Evolutionary conservation across 2,329 filamentous ascomycete species (phyloP), one percentile per base, ranked within the genome.

Genomic region (Nectriaceae sp.): DNA sequence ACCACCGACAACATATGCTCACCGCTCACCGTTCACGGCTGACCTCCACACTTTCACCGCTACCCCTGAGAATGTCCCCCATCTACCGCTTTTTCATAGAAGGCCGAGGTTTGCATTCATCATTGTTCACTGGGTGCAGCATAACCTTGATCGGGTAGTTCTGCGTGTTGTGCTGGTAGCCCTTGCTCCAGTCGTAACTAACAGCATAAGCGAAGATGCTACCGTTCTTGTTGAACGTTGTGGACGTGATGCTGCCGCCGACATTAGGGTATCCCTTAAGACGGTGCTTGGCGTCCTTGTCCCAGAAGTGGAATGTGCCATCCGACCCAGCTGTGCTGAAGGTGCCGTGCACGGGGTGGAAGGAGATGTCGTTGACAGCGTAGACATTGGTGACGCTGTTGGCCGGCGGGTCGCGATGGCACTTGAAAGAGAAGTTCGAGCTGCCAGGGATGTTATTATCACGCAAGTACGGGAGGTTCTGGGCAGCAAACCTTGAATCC

Each of bases 381-480:
- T 92, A 94, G 61, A 97, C 94, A 65, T 93, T 94, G 61, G 89
- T 90, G 56, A 87, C 76, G 70, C 90, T 92, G 64, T 82, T 83
- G 48, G 84, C 74, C 2, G 88, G 83, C 4, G 84, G 82, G 62
- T 96, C 90, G 50, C 94, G 91, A 71, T 99, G 94, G 73, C 94
- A 99, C 74, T 97, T 97, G 84, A 99, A 99, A 36, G 90, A 96
- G 78, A 99, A 99, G 76, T 99, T 97, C 65, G 87, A 88, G 63
- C 85, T 87, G 45, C n/a, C 29, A 10, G 6, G 5, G 33, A 10
- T 41, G 51, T 60, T 44, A 62, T 57, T 3, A 15, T 5, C 13
- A 13, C 2, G 24, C 19, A n/a, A 8, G 5, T 20, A 31, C 33
- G n/a, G n/a, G n/a, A n/a, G n/a, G n/a, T n/a, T n/a, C n/a, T n/a